Evolutionary conservation across 495 filamentous ascomycete genomes (phyloP).

Genomic region (Penicillium soppii): DNA sequence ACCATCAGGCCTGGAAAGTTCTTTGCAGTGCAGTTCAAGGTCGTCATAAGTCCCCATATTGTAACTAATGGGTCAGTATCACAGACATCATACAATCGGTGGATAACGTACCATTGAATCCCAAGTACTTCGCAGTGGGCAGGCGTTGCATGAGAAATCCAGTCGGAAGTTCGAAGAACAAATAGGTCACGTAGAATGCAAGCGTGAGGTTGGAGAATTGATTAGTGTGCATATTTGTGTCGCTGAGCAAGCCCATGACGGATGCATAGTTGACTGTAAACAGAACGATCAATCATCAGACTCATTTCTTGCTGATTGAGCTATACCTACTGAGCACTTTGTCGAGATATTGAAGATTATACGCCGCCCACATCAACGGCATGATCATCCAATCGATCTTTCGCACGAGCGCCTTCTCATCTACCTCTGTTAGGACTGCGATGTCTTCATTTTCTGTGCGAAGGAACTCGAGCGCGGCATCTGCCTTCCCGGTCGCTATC

Average conservation of each 20-base stretch:
- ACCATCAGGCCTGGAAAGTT: constrained; percentile 45
- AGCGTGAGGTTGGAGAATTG: constrained; percentile 55
- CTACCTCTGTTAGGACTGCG: constrained; percentile 13
- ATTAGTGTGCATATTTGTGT: constrained; percentile 51
- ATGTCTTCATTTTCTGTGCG: constrained; percentile 16
- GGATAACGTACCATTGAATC: constrained; percentile 40
- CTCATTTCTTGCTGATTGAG: too few relatives aligned
- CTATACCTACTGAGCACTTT: constrained; percentile 51
- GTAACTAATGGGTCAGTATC: constrained; percentile 27
- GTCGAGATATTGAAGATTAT: constrained; percentile 65
- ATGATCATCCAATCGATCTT: constrained; percentile 45
- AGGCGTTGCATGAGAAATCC: constrained; percentile 46
- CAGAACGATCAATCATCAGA: background rate
- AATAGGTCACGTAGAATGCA: constrained; percentile 54
- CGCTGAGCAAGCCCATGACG: constrained; percentile 55
- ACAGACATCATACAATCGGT: background rate
- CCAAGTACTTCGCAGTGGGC: constrained; percentile 49
- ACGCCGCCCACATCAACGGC: constrained; percentile 46
- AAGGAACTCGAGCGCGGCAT: constrained; percentile 30
- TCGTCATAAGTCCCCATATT: constrained; percentile 60
- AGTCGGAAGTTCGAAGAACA: constrained; percentile 34
- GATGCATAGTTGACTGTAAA: constrained; percentile 50
- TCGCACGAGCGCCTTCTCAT: constrained; percentile 37
- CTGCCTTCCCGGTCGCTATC: constrained; percentile 19
- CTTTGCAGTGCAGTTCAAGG: constrained; percentile 53